Percentiles rank a stretch among this genome's conserved stretches.
phyloP scores from a whole-genome alignment of 441 rosid genomes.

The Pelargonium cotyledonis region DNA sequence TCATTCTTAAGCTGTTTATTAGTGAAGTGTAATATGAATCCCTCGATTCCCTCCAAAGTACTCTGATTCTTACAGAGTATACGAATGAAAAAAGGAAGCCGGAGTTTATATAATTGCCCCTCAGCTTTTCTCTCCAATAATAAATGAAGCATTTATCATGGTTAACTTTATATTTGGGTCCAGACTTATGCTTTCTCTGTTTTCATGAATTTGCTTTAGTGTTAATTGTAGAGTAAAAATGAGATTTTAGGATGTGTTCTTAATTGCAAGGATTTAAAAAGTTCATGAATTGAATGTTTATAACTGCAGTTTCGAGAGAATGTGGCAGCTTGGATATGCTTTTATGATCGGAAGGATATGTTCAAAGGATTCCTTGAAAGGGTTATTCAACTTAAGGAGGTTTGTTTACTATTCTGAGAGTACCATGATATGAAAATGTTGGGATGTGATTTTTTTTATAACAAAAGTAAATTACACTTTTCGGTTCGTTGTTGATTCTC shows the following conservation, averaged over 20 bases:
- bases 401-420: slow-evolving; percentile 28
- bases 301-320: slow-evolving; percentile 86
- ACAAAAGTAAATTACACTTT: not conserved
- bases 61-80: not conserved
- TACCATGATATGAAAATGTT: not conserved
- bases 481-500: not conserved
- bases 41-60: not conserved
- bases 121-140: not conserved
- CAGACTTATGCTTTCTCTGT: not conserved
- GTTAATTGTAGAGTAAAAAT: not conserved
- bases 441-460: not conserved
- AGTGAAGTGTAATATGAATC: not conserved
- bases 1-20: not conserved
- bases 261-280: slow-evolving; percentile 7
- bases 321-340: slow-evolving; percentile 96
- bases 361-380: slow-evolving; percentile 70
- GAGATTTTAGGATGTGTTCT: not conserved
- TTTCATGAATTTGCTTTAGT: slow-evolving; percentile 3
- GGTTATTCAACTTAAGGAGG: slow-evolving; percentile 89
- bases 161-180: slow-evolving; percentile 2
- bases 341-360: slow-evolving; percentile 65
- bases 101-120: not conserved
- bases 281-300: slow-evolving; percentile 6
- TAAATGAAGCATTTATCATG: not conserved
- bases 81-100: not conserved